These are phyloP conservation scores for Trypanosoma brucei DNA, from an alignment of 208 protist species.

Conservation along the genomic window DNA sequence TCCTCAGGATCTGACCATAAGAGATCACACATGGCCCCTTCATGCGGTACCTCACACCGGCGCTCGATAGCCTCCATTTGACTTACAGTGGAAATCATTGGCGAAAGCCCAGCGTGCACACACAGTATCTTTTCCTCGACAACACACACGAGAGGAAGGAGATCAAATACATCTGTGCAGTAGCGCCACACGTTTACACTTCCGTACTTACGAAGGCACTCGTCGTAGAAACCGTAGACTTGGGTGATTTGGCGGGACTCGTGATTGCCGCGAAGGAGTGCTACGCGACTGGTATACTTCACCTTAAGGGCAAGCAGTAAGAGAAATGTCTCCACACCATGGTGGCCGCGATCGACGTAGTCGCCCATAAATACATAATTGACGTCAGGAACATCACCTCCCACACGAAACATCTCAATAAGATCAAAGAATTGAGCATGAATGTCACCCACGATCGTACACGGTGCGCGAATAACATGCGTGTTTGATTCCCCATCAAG, in stretches of 20 bases:
- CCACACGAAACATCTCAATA: slow-evolving; percentile 95
- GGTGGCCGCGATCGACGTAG: slow-evolving; percentile 98
- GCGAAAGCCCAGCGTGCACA: slow-evolving; percentile 99
- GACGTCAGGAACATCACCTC: slow-evolving; percentile 93
- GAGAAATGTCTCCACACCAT: slow-evolving; percentile 98
- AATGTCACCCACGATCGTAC: slow-evolving; percentile 93
- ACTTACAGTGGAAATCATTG: slow-evolving; percentile 95
- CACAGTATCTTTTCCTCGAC: slow-evolving; percentile 98
- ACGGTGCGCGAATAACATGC: slow-evolving; percentile 86
- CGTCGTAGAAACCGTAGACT: slow-evolving; percentile 99
- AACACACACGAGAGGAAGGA: slow-evolving; percentile 96
- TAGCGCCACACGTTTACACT: slow-evolving; percentile 99
- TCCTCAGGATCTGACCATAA: slow-evolving; percentile 97
- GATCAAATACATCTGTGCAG: slow-evolving; percentile 99
- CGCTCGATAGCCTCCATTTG: slow-evolving; percentile 95
- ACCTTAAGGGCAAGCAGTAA: slow-evolving; percentile 97
- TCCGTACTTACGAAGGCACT: slow-evolving; percentile 99
- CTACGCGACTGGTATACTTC: slow-evolving; percentile 94
- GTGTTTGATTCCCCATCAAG: slow-evolving; percentile 88
- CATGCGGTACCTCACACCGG: slow-evolving; percentile 97
- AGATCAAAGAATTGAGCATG: slow-evolving; percentile 97
- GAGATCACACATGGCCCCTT: slow-evolving; percentile 98
- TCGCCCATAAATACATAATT: slow-evolving; percentile 98
- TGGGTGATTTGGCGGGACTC: slow-evolving; percentile 95
- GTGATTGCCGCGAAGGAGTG: slow-evolving; percentile 96